phyloP scores from a whole-genome alignment of 805 yeast species.

The Teunomyces atbi region DNA sequence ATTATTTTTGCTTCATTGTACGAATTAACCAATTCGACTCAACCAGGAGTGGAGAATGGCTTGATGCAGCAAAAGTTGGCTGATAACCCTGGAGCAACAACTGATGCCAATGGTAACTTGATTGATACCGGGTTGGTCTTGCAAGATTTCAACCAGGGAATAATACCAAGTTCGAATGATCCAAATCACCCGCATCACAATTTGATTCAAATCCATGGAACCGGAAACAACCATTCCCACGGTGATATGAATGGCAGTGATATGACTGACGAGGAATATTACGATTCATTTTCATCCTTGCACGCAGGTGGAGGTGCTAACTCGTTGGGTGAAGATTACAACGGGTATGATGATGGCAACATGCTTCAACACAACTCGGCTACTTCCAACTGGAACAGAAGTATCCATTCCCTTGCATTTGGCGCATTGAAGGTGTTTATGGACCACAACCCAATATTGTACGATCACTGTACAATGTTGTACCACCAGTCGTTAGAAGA shows the following conservation, averaged over 20 bases:
- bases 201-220: slow-evolving; percentile 19
- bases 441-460: slow-evolving; percentile 87
- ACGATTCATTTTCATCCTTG: slow-evolving; percentile 38
- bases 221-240: slow-evolving; percentile 12
- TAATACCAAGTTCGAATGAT: slow-evolving; percentile 23
- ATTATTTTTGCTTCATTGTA: slow-evolving; percentile 87
- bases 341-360: slow-evolving; percentile 31
- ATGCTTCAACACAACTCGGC: slow-evolving; percentile 45
- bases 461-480: slow-evolving; percentile 87
- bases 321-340: slow-evolving; percentile 23
- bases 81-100: slow-evolving; percentile 37
- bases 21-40: slow-evolving; percentile 64
- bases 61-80: slow-evolving; percentile 35
- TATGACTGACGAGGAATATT: slow-evolving; percentile 45
- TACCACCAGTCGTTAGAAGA: slow-evolving; percentile 79
- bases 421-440: slow-evolving; percentile 87
- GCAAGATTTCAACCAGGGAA: slow-evolving; percentile 22
- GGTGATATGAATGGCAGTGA: slow-evolving; percentile 25
- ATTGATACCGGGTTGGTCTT: slow-evolving; percentile 37
- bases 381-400: slow-evolving; percentile 84
- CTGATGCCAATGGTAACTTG: slow-evolving; percentile 44
- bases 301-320: slow-evolving; percentile 21
- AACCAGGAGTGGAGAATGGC: slow-evolving; percentile 43
- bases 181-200: slow-evolving; percentile 25
- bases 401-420: slow-evolving; percentile 86